Evolutionary conservation across 2,329 filamentous ascomycete species (phyloP), one percentile per base, ranked within the genome.

Genomic region (Pseudogymnoascus pannorum): DNA sequence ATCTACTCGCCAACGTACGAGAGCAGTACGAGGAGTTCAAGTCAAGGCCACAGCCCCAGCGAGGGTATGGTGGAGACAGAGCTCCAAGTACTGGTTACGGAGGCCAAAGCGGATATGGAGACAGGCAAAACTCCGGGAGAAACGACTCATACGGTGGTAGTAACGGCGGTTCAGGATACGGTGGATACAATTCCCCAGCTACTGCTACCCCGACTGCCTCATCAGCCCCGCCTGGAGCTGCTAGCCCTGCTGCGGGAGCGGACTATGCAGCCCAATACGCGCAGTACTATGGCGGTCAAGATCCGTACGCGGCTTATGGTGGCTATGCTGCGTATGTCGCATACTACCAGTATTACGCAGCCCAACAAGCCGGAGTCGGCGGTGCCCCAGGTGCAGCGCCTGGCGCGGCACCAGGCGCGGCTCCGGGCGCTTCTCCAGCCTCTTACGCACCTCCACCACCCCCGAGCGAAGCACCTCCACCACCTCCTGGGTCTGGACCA

Each of bases 1-100:
- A 96, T 69, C 79, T 99, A 59, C 82, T 99, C 57, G 82, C 80
- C 65, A 95, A 94, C 67, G 94, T 99, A 61, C 89, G 87, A 71
- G 83, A 91, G 64, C 88, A 96, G 72, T 97, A 97, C 72, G 89
- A 97, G 72, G 86, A 87, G 54, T 96, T 93, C 80, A 97, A 97
- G 76, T 85, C 85, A 67, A 86, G 90, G 20, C 78, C 78, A 6
- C 89, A 89, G 14, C 89, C 87, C 61, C 79, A 80, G 64, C 87
- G 88, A 58, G 76, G 76, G 60, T 87, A 84, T 67, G 83, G 84
- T 22, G 78, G 75, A 33, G 66, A 63, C 40, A 36, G 62, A 57
- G 66, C 63, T 38, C 63, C 65, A 60, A 69, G 63, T 58, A 71
- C 70, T 68, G 72, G 76, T 51, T 74, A 78, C 59, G 77, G 78